These are phyloP conservation scores for Ceriops decandra DNA, from an alignment of 345 rosid species.

Conservation along the genomic window DNA sequence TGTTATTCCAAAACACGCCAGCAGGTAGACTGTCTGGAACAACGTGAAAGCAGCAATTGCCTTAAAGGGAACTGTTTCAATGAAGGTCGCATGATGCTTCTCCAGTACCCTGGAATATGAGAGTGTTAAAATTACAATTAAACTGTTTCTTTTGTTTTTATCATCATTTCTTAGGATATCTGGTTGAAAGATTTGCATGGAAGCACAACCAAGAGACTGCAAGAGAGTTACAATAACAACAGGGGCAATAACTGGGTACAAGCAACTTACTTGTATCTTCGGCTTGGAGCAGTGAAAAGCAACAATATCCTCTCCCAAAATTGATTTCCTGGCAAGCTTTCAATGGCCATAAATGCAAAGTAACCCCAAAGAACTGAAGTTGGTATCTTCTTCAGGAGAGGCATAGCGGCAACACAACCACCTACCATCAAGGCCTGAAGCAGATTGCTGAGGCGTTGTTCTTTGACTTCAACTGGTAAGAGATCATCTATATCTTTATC, in stretches of 20 bases:
- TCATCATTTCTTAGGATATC: neutral
- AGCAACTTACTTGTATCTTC: slow-evolving; percentile 78
- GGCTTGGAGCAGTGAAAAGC: slow-evolving; percentile 88
- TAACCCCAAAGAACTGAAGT: slow-evolving; percentile 98
- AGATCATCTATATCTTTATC: slow-evolving; percentile 84
- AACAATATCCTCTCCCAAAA: slow-evolving; percentile 93
- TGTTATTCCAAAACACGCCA: slow-evolving; percentile 80
- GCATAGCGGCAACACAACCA: slow-evolving; percentile 91
- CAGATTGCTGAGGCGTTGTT: slow-evolving; percentile 89
- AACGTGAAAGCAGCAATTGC: slow-evolving; percentile 63
- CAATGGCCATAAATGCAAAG: slow-evolving; percentile 97
- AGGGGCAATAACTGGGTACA: neutral
- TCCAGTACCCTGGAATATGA: slow-evolving; percentile 61
- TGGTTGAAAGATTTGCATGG: neutral
- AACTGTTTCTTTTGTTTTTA: neutral
- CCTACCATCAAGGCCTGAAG: slow-evolving; percentile 90
- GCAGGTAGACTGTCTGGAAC: slow-evolving; percentile 76
- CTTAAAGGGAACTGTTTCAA: slow-evolving; percentile 90
- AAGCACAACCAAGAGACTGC: slow-evolving; percentile 3
- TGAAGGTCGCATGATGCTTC: slow-evolving; percentile 67
- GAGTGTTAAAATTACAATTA: slow-evolving; percentile 3
- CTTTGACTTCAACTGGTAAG: slow-evolving; percentile 88
- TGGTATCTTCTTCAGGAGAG: slow-evolving; percentile 84
- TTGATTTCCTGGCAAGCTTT: slow-evolving; percentile 94
- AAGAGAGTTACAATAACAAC: neutral